Conservation (phyloP, 148 eudicot species). For the Arctostaphylos glauca region DNA sequence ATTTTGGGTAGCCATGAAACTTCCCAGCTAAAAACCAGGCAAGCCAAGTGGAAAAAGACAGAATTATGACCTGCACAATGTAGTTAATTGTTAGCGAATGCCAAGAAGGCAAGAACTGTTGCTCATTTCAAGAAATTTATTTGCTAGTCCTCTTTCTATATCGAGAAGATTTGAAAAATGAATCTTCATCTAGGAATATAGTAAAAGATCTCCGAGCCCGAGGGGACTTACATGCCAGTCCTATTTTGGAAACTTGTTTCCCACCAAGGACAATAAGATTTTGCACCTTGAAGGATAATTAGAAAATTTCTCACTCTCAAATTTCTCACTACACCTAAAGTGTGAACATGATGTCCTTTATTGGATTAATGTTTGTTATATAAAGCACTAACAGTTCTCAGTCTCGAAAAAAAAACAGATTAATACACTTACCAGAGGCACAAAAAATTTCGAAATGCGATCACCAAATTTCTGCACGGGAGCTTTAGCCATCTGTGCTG, state of each 20-base stretch:
- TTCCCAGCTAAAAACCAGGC: slow-evolving; percentile 84
- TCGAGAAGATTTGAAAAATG: neutral
- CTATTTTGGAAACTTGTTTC: too few relatives aligned
- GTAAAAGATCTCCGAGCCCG: too few relatives aligned
- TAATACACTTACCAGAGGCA: slow-evolving; percentile 68
- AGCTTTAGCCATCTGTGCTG: slow-evolving; percentile 99
- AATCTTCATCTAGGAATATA: neutral
- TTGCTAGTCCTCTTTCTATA: neutral
- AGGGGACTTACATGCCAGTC: too few relatives aligned
- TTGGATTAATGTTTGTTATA: neutral
- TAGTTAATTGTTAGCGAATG: neutral
- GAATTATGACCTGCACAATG: slow-evolving; percentile 60
- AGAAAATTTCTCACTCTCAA: too few relatives aligned
- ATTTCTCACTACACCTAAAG: too few relatives aligned
- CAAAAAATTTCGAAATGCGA: slow-evolving; percentile 81
- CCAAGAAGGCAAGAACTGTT: neutral
- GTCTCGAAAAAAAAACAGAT: neutral
- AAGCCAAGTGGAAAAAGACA: slow-evolving; percentile 76
- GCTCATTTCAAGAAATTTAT: neutral
- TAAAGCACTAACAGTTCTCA: neutral
- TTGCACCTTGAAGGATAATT: too few relatives aligned
- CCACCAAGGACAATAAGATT: too few relatives aligned
- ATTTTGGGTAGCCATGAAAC: slow-evolving; percentile 58
- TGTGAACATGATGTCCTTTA: neutral
- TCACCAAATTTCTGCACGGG: slow-evolving; percentile 96